Evolutionary conservation across 2,329 filamentous ascomycete genomes (phyloP), one percentile per base, ranked within the genome.

Genomic region (Epichloe coenophiala): DNA sequence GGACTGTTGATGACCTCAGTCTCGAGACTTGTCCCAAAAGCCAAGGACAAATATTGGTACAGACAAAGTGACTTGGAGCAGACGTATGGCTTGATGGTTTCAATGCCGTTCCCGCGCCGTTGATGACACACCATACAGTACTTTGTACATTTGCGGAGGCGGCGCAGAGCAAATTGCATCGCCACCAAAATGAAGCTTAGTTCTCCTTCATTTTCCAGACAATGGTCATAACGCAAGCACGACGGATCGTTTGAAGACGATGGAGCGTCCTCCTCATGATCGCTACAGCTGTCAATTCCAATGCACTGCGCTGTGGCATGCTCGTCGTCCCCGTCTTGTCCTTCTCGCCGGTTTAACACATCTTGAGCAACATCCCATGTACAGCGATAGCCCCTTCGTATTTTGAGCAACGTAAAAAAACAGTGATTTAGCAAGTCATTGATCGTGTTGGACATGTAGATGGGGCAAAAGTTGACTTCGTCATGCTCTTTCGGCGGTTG

Each of bases 71-170:
- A 71, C 13, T 78, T 76, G 21, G 78, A 78, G 66, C 90, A 96
- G 43, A 95, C 88, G 54, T 85, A 88, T 2, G 86, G 86, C 57
- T 86, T 88, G 53, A 89, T 70, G 2, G 84, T 79, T 58, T 83
- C 79, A 38, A 91, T 81, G 0, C 78, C 76, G 2, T 73, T 74
- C 1, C 77, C 65, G 37, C 87, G 75, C 56, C 76, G 83, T 56
- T 77, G 77, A 64, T 94, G 86, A 60, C 90, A 96, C 23, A 90
- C 81, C 50, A 95, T 75, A 64, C 90, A 96, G 64, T 91, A 95
- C 49, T 93, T 81, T 0, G 86, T 88, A 63, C 88, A 95, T 52
- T 80, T 82, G 7, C 86, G 77, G 53, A 95, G 80, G 59, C 89
- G 86, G 1, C 83, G 81, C 27, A 95, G 70, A 0, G 81, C 74